Evolutionary conservation across 306 rosid genomes (phyloP), one percentile per base, ranked within the genome.

Genomic region (Prunus persica): DNA sequence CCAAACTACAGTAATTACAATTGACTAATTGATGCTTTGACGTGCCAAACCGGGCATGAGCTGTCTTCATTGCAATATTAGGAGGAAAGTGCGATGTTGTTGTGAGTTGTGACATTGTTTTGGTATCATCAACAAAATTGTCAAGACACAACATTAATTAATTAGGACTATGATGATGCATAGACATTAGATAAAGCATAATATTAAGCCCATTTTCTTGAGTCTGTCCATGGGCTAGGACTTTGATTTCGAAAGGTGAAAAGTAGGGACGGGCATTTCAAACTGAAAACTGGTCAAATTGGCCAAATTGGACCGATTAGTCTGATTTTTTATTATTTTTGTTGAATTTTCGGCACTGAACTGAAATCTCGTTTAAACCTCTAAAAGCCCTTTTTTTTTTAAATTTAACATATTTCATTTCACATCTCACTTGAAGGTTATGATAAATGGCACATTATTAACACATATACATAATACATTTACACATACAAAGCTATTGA

Each of bases 341-440:
- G 41, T 34, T 34, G 41, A 34, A 34, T 34, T 34, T 34, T 34
- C 2, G 0, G 8, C 0, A 1, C 0, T 34, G 8, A 34, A 34
- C 8, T 8, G 41, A 34, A 34, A 0, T 34, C 8, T 34, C 8
- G 8, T 34, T 32, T 32, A 1, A 4, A 32, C 0, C 1, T 32
- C 0, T 32, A 32, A 32, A 4, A 4, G 6, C 0, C 5, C 6
- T 4, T 32, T 32, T 0, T 0, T 5, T 32, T 32, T 0, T 4
- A 32, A 32, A 32, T 32, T 34, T 5, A 34, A 34, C 2, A 34
- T 34, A 5, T 34, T 34, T 34, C 41, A 34, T 34, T 34, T 34
- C 1, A 6, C 41, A 34, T 34, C 8, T 5, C 41, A 6, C 8
- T 32, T 6, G 41, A 34, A 34, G 8, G 41, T 5, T 0, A 34